Conservation (phyloP, 805 yeast genomes). For the Candida parachauliodes region DNA sequence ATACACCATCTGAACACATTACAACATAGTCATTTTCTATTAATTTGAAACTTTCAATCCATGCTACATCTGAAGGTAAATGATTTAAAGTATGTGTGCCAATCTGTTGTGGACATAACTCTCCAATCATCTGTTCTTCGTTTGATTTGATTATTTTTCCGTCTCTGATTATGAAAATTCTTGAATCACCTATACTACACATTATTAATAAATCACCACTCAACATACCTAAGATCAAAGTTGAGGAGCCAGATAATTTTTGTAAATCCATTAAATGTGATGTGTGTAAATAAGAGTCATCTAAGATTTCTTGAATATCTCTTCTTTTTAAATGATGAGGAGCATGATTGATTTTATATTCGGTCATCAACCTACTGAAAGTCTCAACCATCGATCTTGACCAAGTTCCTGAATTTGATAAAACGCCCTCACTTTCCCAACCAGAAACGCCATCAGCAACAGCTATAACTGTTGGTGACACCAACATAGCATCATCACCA, state of each 20-base stretch:
- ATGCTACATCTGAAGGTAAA: conserved; percentile 46
- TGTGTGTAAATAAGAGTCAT: conserved; percentile 46
- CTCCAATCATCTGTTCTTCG: conserved; percentile 44
- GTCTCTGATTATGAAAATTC: conserved; percentile 44
- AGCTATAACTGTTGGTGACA: conserved; percentile 49
- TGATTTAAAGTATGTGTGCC: conserved; percentile 46
- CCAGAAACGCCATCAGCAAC: conserved; percentile 59
- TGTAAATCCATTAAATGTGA: conserved; percentile 50
- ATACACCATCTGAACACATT: conserved; percentile 51
- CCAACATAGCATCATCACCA: conserved; percentile 58
- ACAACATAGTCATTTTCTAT: conserved; percentile 41
- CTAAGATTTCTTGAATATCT: conserved; percentile 42
- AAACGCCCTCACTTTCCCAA: conserved; percentile 43
- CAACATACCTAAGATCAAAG: conserved; percentile 46
- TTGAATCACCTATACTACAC: conserved; percentile 52
- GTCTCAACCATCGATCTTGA: conserved; percentile 52
- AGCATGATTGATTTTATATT: conserved; percentile 37
- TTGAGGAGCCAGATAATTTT: conserved; percentile 45
- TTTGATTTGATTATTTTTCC: conserved; percentile 41
- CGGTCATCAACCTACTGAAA: conserved; percentile 42
- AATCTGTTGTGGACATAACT: conserved; percentile 50
- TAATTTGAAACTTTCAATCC: conserved; percentile 40
- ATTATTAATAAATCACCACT: conserved; percentile 44
- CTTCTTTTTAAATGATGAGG: conserved; percentile 37
- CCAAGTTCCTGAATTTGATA: conserved; percentile 46